These are phyloP conservation scores for Mycena indigotica DNA, from an alignment of 768 basidiomycete genomes.

Conservation along the genomic window DNA sequence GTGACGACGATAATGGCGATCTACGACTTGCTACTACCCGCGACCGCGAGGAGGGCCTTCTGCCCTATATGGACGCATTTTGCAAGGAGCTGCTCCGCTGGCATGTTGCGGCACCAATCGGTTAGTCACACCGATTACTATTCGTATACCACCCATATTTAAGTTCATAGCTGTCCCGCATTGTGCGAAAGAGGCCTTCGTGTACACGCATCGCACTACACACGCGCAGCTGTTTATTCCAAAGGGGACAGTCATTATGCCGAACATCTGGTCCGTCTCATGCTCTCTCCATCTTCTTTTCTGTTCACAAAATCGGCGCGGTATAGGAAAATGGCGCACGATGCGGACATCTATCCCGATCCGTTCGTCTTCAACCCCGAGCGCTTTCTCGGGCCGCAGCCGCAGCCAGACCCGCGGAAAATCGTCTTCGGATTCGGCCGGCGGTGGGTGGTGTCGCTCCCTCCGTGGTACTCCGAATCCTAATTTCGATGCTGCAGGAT, in stretches of 20 bases:
- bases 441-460: neutral
- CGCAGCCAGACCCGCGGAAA: neutral
- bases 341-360: conserved; percentile 13
- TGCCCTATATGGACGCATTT: conserved; percentile 25
- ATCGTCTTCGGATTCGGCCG: neutral
- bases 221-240: neutral
- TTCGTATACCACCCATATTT: too few relatives aligned
- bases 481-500: neutral
- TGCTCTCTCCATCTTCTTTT: neutral
- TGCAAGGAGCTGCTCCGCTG: conserved; percentile 26
- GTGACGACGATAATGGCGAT: conserved; percentile 24
- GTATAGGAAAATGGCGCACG: conserved; percentile 30
- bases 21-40: neutral
- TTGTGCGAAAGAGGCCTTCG: neutral
- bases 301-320: too few relatives aligned
- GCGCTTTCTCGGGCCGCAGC: conserved; percentile 5
- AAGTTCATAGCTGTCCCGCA: neutral
- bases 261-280: neutral
- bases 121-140: conserved; percentile 10
- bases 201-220: neutral
- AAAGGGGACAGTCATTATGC: neutral
- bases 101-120: conserved; percentile 16
- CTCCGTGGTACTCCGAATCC: too few relatives aligned
- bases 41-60: conserved; percentile 10
- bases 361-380: conserved; percentile 13